A percentile compares a stretch with the other conserved stretches of the same genome.
These are phyloP conservation scores for Priceomyces fermenticarens DNA, from an alignment of 805 yeast genomes.

Conservation along the genomic window DNA sequence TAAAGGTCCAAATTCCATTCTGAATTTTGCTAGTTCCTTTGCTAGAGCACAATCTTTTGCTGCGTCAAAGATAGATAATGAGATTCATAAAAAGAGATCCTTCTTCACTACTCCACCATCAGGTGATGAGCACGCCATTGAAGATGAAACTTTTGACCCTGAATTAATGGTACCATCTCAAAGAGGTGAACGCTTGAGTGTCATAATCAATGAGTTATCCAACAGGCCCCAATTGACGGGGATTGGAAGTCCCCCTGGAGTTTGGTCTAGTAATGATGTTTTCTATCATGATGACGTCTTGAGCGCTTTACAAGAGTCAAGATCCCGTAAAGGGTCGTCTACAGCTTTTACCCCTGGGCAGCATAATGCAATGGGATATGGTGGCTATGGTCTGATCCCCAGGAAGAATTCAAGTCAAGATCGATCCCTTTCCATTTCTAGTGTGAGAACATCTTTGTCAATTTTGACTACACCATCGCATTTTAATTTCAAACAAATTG, in stretches of 20 bases:
- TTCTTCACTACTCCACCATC: constrained; percentile 44
- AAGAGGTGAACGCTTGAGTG: constrained; percentile 62
- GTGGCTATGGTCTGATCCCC: constrained; percentile 18
- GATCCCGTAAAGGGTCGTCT: constrained; percentile 28
- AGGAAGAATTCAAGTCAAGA: constrained; percentile 26
- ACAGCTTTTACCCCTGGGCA: constrained; percentile 9
- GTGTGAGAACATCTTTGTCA: constrained; percentile 36
- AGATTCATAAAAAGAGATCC: constrained; percentile 59
- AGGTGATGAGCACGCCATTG: constrained; percentile 24
- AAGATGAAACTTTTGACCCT: constrained; percentile 64
- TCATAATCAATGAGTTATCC: constrained; percentile 45
- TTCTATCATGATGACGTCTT: constrained; percentile 38
- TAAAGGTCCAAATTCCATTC: constrained; percentile 64
- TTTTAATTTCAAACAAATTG: constrained; percentile 58
- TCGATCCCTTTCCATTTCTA: constrained; percentile 41
- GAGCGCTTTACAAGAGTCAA: constrained; percentile 19
- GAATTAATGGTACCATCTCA: constrained; percentile 63
- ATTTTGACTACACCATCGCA: constrained; percentile 44
- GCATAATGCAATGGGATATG: neutral
- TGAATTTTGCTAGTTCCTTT: constrained; percentile 76
- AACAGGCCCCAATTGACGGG: constrained; percentile 17
- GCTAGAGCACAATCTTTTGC: constrained; percentile 73
- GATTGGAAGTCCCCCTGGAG: constrained; percentile 4
- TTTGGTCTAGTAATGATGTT: constrained; percentile 25
- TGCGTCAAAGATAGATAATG: constrained; percentile 45